Percentiles rank a stretch among this genome's conserved stretches.
Conservation (phyloP, 805 yeast species). For the Kodamaea nitidulidarum region DNA sequence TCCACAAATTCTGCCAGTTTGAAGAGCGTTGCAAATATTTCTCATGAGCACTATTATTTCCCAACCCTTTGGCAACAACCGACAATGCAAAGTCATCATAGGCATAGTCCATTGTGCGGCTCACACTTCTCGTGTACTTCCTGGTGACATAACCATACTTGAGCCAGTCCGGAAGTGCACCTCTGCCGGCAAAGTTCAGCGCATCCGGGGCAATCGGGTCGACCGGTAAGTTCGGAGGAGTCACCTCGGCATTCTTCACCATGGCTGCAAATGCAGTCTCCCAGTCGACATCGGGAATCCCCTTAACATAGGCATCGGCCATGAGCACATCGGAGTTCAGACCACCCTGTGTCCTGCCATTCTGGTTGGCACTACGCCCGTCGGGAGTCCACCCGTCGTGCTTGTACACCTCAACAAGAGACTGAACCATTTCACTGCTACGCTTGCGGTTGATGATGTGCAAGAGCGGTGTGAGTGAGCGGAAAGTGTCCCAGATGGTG, state of each 20-base stretch:
- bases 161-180: slow-evolving; percentile 33
- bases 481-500: slow-evolving; percentile 37
- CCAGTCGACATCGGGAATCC: slow-evolving; percentile 25
- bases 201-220: slow-evolving; percentile 28
- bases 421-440: slow-evolving; percentile 25
- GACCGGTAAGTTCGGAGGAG: slow-evolving; percentile 14
- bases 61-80: slow-evolving; percentile 30
- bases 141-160: slow-evolving; percentile 28
- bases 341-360: slow-evolving; percentile 37
- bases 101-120: slow-evolving; percentile 35
- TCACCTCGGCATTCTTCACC: slow-evolving; percentile 33
- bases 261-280: slow-evolving; percentile 26
- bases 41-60: slow-evolving; percentile 15
- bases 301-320: slow-evolving; percentile 33
- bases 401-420: slow-evolving; percentile 25
- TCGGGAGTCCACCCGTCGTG: slow-evolving; percentile 36
- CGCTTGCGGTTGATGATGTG: slow-evolving; percentile 24
- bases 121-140: slow-evolving; percentile 27
- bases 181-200: slow-evolving; percentile 29
- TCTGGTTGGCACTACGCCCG: slow-evolving; percentile 33
- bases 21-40: slow-evolving; percentile 29
- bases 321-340: slow-evolving; percentile 33
- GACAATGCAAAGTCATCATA: slow-evolving; percentile 33
- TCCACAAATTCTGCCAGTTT: slow-evolving; percentile 36
- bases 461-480: slow-evolving; percentile 30